A percentile compares a stretch with the other conserved stretches of the same genome.
Conservation (phyloP, 495 filamentous ascomycete species). For the Copromyces sp. region DNA sequence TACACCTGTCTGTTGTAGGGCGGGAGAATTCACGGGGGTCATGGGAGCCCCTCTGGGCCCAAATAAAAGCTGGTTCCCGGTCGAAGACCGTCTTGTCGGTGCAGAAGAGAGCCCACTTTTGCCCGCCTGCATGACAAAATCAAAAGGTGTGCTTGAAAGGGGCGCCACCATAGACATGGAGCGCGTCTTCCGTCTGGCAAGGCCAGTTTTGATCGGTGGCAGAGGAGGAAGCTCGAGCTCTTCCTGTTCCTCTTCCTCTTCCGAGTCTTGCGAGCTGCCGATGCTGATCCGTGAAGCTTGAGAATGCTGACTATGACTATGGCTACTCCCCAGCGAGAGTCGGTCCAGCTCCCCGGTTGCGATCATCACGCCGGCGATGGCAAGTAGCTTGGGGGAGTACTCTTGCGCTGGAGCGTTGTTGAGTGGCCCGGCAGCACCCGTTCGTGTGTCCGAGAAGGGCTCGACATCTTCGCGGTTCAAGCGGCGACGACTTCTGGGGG, state of each 20-base stretch:
- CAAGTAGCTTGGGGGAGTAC: constrained; percentile 5
- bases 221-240: neutral
- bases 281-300: neutral
- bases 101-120: neutral
- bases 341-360: constrained; percentile 15
- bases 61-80: neutral
- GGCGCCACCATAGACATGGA: neutral
- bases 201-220: neutral
- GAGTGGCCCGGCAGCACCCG: neutral
- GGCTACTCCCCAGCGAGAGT: constrained; percentile 1
- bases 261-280: neutral
- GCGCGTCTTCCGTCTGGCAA: neutral
- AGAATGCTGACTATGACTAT: neutral
- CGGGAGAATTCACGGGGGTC: neutral
- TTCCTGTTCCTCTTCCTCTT: neutral
- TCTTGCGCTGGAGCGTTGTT: neutral
- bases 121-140: neutral
- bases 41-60: neutral
- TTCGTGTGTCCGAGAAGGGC: neutral
- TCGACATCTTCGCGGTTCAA: constrained; percentile 5
- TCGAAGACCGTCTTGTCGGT: neutral
- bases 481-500: constrained; percentile 4
- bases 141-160: neutral
- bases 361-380: constrained; percentile 17
- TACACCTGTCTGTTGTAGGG: neutral